Percentiles rank a stretch among this genome's conserved stretches.
Conservation (phyloP, 495 filamentous ascomycete genomes). For the Penicillium paxilli region DNA sequence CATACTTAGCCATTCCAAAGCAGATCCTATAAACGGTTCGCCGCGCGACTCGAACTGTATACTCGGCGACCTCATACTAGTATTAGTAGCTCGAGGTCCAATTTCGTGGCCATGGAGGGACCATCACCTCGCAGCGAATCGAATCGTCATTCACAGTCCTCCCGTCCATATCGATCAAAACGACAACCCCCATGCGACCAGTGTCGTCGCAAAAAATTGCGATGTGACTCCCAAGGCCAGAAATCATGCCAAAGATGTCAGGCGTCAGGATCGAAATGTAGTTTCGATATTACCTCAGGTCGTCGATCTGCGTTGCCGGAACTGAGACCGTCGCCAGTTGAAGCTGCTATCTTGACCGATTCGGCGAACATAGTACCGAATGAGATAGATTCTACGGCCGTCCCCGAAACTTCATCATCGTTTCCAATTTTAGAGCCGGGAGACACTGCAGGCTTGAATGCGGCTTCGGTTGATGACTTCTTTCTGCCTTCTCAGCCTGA, state of each 20-base stretch:
- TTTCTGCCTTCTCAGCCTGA: neutral
- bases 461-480: neutral
- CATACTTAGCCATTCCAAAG: neutral
- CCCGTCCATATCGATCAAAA: conserved; percentile 19
- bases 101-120: neutral
- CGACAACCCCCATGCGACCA: conserved; percentile 15
- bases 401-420: neutral
- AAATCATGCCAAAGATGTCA: conserved; percentile 2
- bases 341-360: neutral
- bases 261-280: neutral
- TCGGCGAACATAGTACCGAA: neutral
- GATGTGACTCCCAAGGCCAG: neutral
- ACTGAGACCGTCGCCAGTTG: neutral
- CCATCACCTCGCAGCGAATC: neutral
- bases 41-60: neutral
- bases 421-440: neutral
- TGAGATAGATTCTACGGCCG: neutral
- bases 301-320: neutral
- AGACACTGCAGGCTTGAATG: neutral
- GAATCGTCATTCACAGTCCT: neutral
- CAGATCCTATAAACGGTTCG: neutral
- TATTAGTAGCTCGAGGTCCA: no score
- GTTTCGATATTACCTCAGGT: neutral
- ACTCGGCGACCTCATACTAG: neutral
- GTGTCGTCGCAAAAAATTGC: conserved; percentile 14